Conservation (phyloP, 129 eudicot species). For the Helianthus annuus region HanXRQr2.0-SUNRISE NC_035448.2:130213621-130214120, state of each 20-base stretch:
- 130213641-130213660: conserved; percentile 12
- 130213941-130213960: neutral
- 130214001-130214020: conserved; percentile 58
- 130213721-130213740: conserved; percentile 35
- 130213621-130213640: conserved; percentile 9
- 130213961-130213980: conserved; percentile 53
- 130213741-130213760: conserved; percentile 52
- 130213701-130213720: conserved; percentile 29
- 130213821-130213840: conserved; percentile 23
- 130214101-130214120: conserved; percentile 53
- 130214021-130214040: conserved; percentile 50
- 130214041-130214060: conserved; percentile 67
- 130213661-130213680: conserved; percentile 31
- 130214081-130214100: conserved; percentile 88
- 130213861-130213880: conserved; percentile 29
- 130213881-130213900: conserved; percentile 66
- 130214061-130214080: conserved; percentile 69
- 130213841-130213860: conserved; percentile 28
- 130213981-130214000: conserved; percentile 38
- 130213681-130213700: conserved; percentile 62
- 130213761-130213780: conserved; percentile 36
- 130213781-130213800: conserved; percentile 29
- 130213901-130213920: conserved; percentile 46
- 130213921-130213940: conserved; percentile 22
- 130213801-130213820: neutral